Evolutionary conservation across 371 early-diverging fungal genomes (phyloP).

Genomic region (Batkoa obscura): DNA sequence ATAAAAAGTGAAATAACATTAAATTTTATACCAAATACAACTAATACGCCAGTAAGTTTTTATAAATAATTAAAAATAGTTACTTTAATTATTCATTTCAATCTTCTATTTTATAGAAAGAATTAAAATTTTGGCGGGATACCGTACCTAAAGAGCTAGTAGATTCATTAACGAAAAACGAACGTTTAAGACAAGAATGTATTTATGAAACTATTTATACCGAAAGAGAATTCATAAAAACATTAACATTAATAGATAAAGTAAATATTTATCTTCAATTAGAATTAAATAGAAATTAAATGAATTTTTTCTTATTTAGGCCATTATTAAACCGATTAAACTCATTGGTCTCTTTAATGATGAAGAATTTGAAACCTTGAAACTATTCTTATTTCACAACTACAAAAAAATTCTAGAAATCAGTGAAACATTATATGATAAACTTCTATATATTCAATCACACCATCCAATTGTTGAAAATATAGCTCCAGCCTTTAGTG

Average conservation of each 20-base stretch:
- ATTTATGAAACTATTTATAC: slow-evolving; percentile 17
- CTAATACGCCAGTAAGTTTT: too few relatives aligned
- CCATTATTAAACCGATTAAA: neutral
- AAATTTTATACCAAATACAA: too few relatives aligned
- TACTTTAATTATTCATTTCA: too few relatives aligned
- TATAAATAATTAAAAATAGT: too few relatives aligned
- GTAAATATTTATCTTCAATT: slow-evolving; percentile 4
- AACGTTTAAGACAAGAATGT: slow-evolving; percentile 15
- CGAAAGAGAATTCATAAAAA: slow-evolving; percentile 12
- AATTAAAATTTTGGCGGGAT: neutral
- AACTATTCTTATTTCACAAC: neutral
- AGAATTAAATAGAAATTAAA: neutral
- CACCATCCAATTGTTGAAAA: neutral
- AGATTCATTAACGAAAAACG: neutral
- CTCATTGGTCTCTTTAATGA: neutral
- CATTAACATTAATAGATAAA: slow-evolving; percentile 12
- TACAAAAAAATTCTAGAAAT: neutral
- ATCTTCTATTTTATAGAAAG: too few relatives aligned
- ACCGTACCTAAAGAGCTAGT: neutral
- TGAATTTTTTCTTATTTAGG: neutral
- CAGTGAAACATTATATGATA: neutral
- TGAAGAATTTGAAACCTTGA: neutral
- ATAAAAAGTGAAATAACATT: too few relatives aligned
- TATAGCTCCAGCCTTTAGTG: neutral
- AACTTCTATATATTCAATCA: neutral